Percentiles rank a stretch among this genome's conserved stretches.
Evolutionary conservation across 768 basidiomycete species (phyloP).

Genomic region (Suillus weaverae): DNA sequence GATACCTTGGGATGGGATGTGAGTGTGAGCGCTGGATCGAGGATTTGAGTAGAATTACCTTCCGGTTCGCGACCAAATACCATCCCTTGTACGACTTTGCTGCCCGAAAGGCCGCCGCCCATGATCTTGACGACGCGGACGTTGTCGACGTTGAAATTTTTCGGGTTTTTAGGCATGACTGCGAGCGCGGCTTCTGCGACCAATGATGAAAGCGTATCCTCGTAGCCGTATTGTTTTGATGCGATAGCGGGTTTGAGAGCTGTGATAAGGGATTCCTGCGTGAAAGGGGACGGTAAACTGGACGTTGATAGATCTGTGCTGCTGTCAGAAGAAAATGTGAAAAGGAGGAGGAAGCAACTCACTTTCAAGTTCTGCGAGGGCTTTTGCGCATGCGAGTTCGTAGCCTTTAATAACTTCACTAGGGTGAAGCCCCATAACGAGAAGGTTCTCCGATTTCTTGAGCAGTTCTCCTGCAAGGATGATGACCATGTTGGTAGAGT

Average conservation of each 20-base stretch:
- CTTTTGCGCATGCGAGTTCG: conserved; percentile 85
- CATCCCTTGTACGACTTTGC: conserved; percentile 94
- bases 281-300: conserved; percentile 70
- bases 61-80: conserved; percentile 97
- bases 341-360: conserved; percentile 35
- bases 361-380: conserved; percentile 89
- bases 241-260: conserved; percentile 92
- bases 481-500: conserved; percentile 93
- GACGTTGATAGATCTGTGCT: conserved; percentile 65
- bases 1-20: conserved; percentile 46
- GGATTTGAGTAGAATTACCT: conserved; percentile 44
- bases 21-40: background rate
- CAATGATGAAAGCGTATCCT: conserved; percentile 75
- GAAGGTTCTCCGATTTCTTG: conserved; percentile 88
- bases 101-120: conserved; percentile 84
- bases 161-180: conserved; percentile 86
- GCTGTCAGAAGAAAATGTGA: conserved; percentile 14
- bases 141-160: conserved; percentile 97
- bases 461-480: conserved; percentile 95
- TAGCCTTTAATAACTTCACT: conserved; percentile 95
- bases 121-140: conserved; percentile 98
- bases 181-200: conserved; percentile 92
- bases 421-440: conserved; percentile 96
- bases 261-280: conserved; percentile 61
- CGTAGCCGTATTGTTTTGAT: conserved; percentile 95